Base-by-base conservation (phyloP, 2,329 filamentous ascomycete genomes). In the Sporothrix mexicana region DNA sequence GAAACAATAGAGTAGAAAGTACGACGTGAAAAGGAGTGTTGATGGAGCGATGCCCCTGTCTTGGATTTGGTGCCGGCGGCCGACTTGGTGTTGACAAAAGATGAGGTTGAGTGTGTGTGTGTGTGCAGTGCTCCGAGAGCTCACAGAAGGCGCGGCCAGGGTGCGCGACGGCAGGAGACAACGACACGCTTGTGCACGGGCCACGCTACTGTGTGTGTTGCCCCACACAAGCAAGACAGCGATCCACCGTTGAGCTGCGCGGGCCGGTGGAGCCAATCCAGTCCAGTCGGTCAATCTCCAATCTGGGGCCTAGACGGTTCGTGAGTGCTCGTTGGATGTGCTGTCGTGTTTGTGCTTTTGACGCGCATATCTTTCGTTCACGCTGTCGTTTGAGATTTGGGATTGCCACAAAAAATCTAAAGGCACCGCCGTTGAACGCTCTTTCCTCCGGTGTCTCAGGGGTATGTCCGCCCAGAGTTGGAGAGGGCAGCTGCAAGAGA, bases 201-300 rank as follows among this genome's bases (percentile, higher is more conserved):
- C 62, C 62, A 64, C 51, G 51, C 57, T 61, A 17, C 12, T n/a
- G 57, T 25, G 17, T 17, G 9, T n/a, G 1, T 17, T 13, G 64
- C 45, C 64, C 64, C 66, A 68, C 25, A 53, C 13, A 9, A 68
- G 23, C 23, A 68, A 13, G 13, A 36, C 13, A 25, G 20, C 20
- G 45, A 68, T 51, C 64, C 64, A 68, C 64, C 13, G 23, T 12
- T 49, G 43, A 67, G 62, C 47, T n/a, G n/a, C 64, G 7, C 25
- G 47, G 25, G 66, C 66, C 47, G 66, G 41, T 68, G 64, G 43
- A 51, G 62, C 62, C 61, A 41, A 55, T 68, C 64, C 64, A 36
- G 23, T 12, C 64, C n/a, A 13, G n/a, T 47, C 30, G 30, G 30
- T 7, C n/a, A n/a, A n/a, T n/a, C n/a, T n/a, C 30, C 30, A 36